Percentiles rank a stretch among this genome's conserved stretches.
Evolutionary conservation across 2,329 filamentous ascomycete genomes (phyloP).

Genomic region (Lasiodiplodia citricola): DNA sequence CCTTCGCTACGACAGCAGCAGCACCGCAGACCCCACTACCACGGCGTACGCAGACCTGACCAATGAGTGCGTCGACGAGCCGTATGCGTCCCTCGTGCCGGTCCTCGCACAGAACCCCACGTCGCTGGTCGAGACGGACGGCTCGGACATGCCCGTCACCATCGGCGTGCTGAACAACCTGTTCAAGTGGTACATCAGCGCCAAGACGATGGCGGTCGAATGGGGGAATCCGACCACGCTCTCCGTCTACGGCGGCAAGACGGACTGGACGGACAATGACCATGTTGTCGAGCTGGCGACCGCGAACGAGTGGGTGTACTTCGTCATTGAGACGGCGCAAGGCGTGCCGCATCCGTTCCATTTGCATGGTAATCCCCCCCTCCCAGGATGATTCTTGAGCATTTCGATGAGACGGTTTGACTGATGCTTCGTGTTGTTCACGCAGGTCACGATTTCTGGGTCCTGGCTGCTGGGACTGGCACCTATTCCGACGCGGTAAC

Average conservation of each 20-base stretch:
- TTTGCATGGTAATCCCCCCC: constrained; percentile 30
- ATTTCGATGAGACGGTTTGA: neutral
- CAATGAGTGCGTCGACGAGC: constrained; percentile 47
- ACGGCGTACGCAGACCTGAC: constrained; percentile 35
- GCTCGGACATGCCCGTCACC: constrained; percentile 35
- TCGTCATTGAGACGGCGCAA: constrained; percentile 32
- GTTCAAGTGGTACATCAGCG: constrained; percentile 48
- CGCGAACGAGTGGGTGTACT: constrained; percentile 33
- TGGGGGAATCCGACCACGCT: constrained; percentile 55
- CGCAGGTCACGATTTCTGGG: constrained; percentile 60
- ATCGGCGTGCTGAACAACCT: constrained; percentile 33
- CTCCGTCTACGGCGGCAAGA: constrained; percentile 38
- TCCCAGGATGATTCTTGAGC: too few relatives aligned
- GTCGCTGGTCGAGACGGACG: constrained; percentile 8
- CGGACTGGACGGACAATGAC: constrained; percentile 30
- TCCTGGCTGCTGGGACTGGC: constrained; percentile 47
- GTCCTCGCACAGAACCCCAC: constrained; percentile 41
- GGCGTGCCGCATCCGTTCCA: constrained; percentile 36
- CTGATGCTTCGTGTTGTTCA: neutral
- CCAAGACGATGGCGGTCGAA: constrained; percentile 53
- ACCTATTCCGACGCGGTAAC: constrained; percentile 29
- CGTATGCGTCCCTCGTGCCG: constrained; percentile 40
- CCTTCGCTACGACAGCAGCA: constrained; percentile 45
- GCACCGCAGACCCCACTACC: constrained; percentile 43
- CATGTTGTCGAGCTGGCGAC: constrained; percentile 31